Percentiles rank a stretch among this genome's conserved stretches.
These are phyloP conservation scores for Begonia loranthoides DNA, from an alignment of 306 rosid species.

Conservation along the genomic window DNA sequence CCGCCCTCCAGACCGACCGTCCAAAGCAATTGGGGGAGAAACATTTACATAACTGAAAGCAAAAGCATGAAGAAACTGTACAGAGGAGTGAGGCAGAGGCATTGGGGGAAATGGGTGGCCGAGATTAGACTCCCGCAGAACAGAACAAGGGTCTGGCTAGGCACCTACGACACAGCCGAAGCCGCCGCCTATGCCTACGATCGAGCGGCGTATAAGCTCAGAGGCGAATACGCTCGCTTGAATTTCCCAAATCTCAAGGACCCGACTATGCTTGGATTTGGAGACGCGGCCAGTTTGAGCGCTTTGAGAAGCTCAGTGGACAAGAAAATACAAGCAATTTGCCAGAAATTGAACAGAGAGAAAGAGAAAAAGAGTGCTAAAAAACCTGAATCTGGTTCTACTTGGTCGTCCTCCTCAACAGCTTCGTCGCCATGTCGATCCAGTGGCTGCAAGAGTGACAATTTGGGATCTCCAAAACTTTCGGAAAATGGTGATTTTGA, in stretches of 20 bases:
- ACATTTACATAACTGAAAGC: constrained; percentile 12
- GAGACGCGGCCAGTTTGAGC: constrained; percentile 40
- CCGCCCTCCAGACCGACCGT: constrained; percentile 19
- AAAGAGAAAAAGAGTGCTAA: constrained; percentile 33
- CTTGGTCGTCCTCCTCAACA: not conserved
- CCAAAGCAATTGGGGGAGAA: constrained; percentile 5
- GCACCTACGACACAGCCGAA: constrained; percentile 88
- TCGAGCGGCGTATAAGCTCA: constrained; percentile 82
- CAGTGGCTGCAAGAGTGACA: constrained; percentile 23
- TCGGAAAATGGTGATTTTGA: constrained; percentile 27
- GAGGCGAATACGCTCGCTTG: constrained; percentile 88
- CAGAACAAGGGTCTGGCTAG: constrained; percentile 93
- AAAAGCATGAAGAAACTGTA: constrained; percentile 53
- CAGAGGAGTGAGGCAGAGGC: constrained; percentile 99
- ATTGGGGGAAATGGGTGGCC: constrained; percentile 99
- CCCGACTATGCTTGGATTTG: constrained; percentile 52
- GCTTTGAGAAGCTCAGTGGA: constrained; percentile 65
- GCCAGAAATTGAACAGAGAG: constrained; percentile 70
- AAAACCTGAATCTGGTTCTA: not conserved
- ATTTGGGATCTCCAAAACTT: constrained; percentile 40
- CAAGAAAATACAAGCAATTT: constrained; percentile 78
- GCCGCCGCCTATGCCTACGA: constrained; percentile 97
- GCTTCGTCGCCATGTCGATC: constrained; percentile 2
- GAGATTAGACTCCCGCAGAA: constrained; percentile 95
- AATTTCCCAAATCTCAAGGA: constrained; percentile 85